Evolutionary conservation across 2,329 filamentous ascomycete genomes (phyloP), one percentile per base, ranked within the genome.

Genomic region (Periconia digitata): DNA sequence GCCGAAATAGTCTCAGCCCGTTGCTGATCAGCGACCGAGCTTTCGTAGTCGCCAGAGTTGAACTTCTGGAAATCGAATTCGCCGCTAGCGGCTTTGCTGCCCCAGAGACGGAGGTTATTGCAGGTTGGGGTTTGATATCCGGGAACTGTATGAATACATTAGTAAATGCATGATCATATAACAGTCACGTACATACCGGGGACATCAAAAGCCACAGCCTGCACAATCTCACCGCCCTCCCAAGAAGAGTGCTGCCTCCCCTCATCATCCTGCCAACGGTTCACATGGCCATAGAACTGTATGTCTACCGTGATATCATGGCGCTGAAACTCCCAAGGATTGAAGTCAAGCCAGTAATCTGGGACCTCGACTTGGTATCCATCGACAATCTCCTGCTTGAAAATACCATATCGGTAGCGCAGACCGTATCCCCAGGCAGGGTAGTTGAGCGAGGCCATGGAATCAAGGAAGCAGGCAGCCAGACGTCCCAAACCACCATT

Each of bases 1-100:
- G 92, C 92, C 44, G 92, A 96, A 76, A 99, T 99, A 46, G 92
- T 97, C 78, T 99, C 94, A n/a, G 94, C 94, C 49, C 90, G 87
- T 78, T 99, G 94, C 74, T 97, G 91, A 60, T 99, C 94, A n/a
- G 89, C 90, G 34, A 99, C 94, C 12, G 94, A 95, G 76, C 89
- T 94, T 76, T 99, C 94, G 69, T 99, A 99, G 63, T 99, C 92
- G 55, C 94, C 94, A 50, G 82, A 94, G 76, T 99, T 99, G 85
- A 99, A 99, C 72, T 97, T 97, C 67, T 96, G 92, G 76, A 99
- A 99, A 76, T 99, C 92, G 57, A 99, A 99, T 73, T 99, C 94
- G 57, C 94, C 94, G 61, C 90, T 92, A 39, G 92, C 92, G 37
- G 94, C 92, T 75, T 96, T 96, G 79, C 91, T 96, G 38, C 91